Conservation (phyloP, 202 grass and related monocot species). For the Saccharum hybrid region DNA sequence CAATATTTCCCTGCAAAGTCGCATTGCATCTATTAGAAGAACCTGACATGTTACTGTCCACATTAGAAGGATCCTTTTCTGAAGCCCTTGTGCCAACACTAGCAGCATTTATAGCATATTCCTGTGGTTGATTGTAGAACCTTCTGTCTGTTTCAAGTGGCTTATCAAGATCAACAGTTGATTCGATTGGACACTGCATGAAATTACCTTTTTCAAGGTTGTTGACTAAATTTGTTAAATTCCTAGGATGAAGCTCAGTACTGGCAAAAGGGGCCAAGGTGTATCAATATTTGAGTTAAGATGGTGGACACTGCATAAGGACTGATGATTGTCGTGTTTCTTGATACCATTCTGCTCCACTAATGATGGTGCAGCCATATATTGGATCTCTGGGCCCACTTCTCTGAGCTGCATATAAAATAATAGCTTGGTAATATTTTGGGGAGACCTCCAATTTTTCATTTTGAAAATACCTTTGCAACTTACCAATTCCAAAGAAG, state of each 20-base stretch:
- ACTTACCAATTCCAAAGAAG: conserved; percentile 63
- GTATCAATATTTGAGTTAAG: conserved; percentile 38
- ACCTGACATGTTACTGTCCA: conserved; percentile 26
- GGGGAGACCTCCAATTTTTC: neutral
- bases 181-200: conserved; percentile 1
- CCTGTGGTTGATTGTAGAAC: conserved; percentile 22
- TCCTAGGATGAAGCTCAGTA: conserved; percentile 36
- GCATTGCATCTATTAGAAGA: conserved; percentile 12
- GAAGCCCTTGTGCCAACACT: neutral
- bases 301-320: conserved; percentile 22
- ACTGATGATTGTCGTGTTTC: conserved; percentile 27
- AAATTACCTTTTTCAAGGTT: conserved; percentile 28
- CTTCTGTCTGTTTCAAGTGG: conserved; percentile 30
- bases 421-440: conserved; percentile 23
- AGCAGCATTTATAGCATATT: conserved; percentile 32
- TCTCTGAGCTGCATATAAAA: conserved; percentile 51
- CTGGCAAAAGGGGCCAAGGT: conserved; percentile 29
- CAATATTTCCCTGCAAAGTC: conserved; percentile 27
- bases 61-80: conserved; percentile 31
- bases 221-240: conserved; percentile 18
- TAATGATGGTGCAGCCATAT: conserved; percentile 17
- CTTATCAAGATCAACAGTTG: conserved; percentile 21
- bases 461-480: conserved; percentile 30
- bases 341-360: conserved; percentile 32
- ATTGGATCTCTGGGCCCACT: conserved; percentile 42